phyloP scores from a whole-genome alignment of 441 rosid genomes.

The Brassica hybrid region DNA sequence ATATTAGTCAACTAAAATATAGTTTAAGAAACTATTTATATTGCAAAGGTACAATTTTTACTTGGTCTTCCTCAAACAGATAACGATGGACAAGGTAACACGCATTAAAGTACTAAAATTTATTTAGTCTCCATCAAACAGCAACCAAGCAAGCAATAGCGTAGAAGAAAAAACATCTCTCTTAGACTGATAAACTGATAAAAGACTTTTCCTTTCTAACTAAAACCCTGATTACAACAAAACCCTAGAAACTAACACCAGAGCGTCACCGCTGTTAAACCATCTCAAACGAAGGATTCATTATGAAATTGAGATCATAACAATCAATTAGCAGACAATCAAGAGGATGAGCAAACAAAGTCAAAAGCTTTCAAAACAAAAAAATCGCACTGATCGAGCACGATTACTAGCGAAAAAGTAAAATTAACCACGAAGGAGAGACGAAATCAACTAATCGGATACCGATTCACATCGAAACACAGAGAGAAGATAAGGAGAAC shows the following conservation, averaged over 20 bases:
- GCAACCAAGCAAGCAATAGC: constrained; percentile 11
- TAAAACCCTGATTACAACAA: constrained; percentile 1
- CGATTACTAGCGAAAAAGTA: neutral
- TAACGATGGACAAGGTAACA: constrained; percentile 19
- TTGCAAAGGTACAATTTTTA: neutral
- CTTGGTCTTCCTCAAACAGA: constrained; percentile 19
- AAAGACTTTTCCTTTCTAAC: neutral
- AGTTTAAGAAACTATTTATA: neutral
- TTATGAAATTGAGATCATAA: neutral
- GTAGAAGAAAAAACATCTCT: constrained; percentile 7
- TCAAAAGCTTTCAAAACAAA: neutral
- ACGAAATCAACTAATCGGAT: neutral
- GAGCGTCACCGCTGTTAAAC: too few relatives aligned
- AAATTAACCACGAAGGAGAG: neutral
- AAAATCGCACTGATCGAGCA: neutral
- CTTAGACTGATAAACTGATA: too few relatives aligned
- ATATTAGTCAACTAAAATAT: constrained; percentile 1
- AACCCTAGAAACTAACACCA: constrained; percentile 8
- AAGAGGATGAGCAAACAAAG: constrained; percentile 3
- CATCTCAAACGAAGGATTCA: too few relatives aligned
- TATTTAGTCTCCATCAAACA: constrained; percentile 15
- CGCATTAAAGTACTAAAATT: constrained; percentile 2
- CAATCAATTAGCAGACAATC: neutral
- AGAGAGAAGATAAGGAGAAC: neutral
- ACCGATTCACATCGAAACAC: neutral